Evolutionary conservation across 2,329 filamentous ascomycete species (phyloP), one percentile per base, ranked within the genome.

Genomic region (Verticillium nonalfalfae): DNA sequence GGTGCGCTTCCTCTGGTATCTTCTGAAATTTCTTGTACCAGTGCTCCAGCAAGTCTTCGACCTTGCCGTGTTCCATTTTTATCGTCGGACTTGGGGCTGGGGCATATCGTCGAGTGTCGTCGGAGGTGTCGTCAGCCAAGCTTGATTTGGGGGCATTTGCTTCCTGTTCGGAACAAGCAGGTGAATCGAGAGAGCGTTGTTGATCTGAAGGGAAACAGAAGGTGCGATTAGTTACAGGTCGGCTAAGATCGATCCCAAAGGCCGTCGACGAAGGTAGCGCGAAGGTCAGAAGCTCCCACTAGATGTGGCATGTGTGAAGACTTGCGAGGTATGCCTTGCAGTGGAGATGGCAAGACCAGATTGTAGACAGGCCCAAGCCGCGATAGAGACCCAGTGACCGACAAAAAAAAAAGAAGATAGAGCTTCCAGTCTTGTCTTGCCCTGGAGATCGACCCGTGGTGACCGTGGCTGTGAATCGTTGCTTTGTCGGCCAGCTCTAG

Each of bases 1-100:
- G 78, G 68, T 93, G 90, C 31, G 79, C 75, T 14, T 82, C 74
- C n/a, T 72, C 52, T 3, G 78, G 76, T n/a, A 82, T 73, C 34
- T 73, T 70, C 56, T 77, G 74, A 2, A 81, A 71, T 62, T 78
- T 75, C 63, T 78, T 74, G 63, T 75, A 80, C 70, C 76, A 78
- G 60, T 74, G 70, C 18, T 68, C 73, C 60, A 81, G 73, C 66
- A 78, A 74, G 64, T 79, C 76, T 62, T 73, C 71, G 56, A 73
- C 68, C 56, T 71, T 66, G 39, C 68, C 60, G 15, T 65, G 60
- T 55, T 71, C 72, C 78, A 80, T 81, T 59, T 62, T 73, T 40
- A 61, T 64, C 56, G 63, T 40, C 39, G 56, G 58, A 31, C 39
- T 60, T 31, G 55, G 55, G 45, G 50, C 62, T 50, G 55, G 62